Base-by-base conservation (phyloP, 2,329 filamentous ascomycete genomes). In the Lanzia echinophila region DNA sequence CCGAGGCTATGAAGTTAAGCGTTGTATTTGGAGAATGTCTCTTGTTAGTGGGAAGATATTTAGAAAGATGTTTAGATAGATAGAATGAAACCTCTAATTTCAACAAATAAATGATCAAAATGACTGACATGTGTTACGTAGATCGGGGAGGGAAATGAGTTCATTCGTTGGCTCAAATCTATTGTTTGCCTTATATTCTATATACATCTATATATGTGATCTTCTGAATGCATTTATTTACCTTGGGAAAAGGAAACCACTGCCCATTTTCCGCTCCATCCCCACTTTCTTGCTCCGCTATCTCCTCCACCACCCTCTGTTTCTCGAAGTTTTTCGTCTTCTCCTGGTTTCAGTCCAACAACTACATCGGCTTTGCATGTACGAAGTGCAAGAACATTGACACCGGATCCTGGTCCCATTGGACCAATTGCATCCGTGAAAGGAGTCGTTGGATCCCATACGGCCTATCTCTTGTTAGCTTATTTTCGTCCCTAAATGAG, bases 301-400 rank as follows among this genome's bases (percentile, higher is more conserved):
- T 90, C 84, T 15, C 84, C 87, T 3, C 87, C 88, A 1, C 87
- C 88, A 15, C 78, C 83, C 50, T 88, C 83, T 50, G 73, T 78
- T 8, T 79, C 75, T 61, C 79, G 83, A 50, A 97, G 74, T 68
- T 84, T 82, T 72, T 96, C 90, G 66, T 99, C 94, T 67, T 86
- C 81, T 6, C 92, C 91, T 8, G 82, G 70, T 13, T 84, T 78
- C n/a, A 99, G 75, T 0, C 90, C 92, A 24, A 96, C 94, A 0
- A 97, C 90, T 7, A 95, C 89, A 67, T 99, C 94, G 0, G 92
- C 92, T 73, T 99, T 99, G 77, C 92, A 96, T 0, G 94, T 99
- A 54, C 94, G 82, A 58, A 99, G 78, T 0, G 94, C 88, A 28
- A 99, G 77, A 3, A 92, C 79, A 56, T 95, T 90, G 54, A 97